Evolutionary conservation across 495 filamentous ascomycete species (phyloP), one percentile per base, ranked within the genome.

Genomic region (Penicillium cataractarum): DNA sequence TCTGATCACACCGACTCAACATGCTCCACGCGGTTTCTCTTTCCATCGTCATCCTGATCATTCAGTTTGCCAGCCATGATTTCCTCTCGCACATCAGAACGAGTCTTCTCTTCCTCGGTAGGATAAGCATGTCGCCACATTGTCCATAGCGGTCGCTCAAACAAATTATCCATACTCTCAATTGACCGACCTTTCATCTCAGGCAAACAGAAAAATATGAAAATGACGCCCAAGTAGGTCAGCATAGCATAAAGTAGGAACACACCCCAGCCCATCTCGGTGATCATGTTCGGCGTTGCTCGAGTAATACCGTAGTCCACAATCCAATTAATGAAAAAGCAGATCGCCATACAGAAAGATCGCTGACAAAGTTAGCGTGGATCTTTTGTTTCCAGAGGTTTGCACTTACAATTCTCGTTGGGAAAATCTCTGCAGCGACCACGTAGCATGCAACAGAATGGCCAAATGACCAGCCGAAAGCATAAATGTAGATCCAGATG

Each of bases 401-500:
- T 22, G 4, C 9, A 64, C 69, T 71, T 42, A 71, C 69, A 55
- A 71, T 71, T 63, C 69, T 55, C 2, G 69, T 66, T 10, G 69
- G 69, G 44, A 71, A 71, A 3, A 68, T 60, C 48, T 71, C 69
- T 12, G 69, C 69, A 7, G 69, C 69, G 12, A 71, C 63, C 22
- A 71, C 64, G 32, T 71, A 71, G 35, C 65, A 68, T 10, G 69
- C 69, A 0, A 71, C 69, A 10, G 63, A 68, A 44, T 71, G 69
- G 1, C 69, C 69, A 53, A 71, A 71, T 10, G 69, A 71, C 69
- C 69, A 71, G 21, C 69, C 69, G 49, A 71, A 71, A 4, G 87
- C 89, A 78, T 87, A 90, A 66, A 89, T 87, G 75, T 89, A 88
- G 74, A 88, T 87, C 37, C 87, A 81, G 17, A 87, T 83, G 0